A percentile compares a stretch with the other conserved stretches of the same genome.
phyloP scores from a whole-genome alignment of 345 rosid species.

The Erodium maritimum region DNA sequence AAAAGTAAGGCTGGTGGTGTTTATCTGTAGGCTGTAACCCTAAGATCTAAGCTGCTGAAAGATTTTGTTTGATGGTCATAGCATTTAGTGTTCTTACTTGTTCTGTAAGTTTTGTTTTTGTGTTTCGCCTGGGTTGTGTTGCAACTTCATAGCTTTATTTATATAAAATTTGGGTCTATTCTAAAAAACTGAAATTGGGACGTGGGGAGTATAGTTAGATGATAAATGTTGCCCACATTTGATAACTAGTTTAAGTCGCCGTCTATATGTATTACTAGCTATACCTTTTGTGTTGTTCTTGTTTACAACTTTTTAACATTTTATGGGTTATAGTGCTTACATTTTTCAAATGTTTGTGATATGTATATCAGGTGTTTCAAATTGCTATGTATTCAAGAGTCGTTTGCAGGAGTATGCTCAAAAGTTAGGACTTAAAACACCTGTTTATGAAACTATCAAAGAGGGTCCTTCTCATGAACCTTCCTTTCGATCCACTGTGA shows the following conservation, averaged over 20 bases:
- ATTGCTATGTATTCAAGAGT: constrained; percentile 78
- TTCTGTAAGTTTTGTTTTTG: too few relatives aligned
- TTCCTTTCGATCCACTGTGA: constrained; percentile 56
- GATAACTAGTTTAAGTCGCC: neutral
- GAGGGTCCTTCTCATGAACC: constrained; percentile 93
- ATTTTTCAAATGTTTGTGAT: neutral
- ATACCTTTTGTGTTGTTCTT: neutral
- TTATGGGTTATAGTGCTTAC: neutral
- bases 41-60: too few relatives aligned
- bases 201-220: too few relatives aligned
- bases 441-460: constrained; percentile 63
- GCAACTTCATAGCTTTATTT: too few relatives aligned
- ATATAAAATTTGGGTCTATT: too few relatives aligned
- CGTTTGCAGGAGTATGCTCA: constrained; percentile 79
- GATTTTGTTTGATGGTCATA: too few relatives aligned
- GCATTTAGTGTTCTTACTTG: too few relatives aligned
- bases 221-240: neutral
- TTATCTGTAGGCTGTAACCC: too few relatives aligned
- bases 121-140: too few relatives aligned
- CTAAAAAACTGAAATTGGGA: too few relatives aligned
- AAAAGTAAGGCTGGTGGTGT: too few relatives aligned
- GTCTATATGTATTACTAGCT: neutral
- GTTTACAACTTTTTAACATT: too few relatives aligned
- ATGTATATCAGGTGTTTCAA: constrained; percentile 57
- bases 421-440: constrained; percentile 55